A percentile compares a stretch with the other conserved stretches of the same genome.
Evolutionary conservation across 257 asterid genomes (phyloP).

Genomic region (Oldenlandia corymbosa): DNA sequence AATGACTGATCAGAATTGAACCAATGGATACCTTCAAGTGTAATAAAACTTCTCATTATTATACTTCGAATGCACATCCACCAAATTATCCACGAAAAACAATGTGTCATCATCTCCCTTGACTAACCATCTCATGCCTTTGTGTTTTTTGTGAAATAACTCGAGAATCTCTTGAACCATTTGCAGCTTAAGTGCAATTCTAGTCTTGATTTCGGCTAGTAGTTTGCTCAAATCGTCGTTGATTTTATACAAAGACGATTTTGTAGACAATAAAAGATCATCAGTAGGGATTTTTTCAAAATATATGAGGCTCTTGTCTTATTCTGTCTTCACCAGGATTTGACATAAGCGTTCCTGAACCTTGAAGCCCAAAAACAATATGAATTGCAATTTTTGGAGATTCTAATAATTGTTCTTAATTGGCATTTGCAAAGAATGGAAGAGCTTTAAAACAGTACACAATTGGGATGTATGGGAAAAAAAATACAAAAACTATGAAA

Average conservation of each 20-base stretch:
- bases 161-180: conserved; percentile 33
- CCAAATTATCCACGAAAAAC: conserved; percentile 28
- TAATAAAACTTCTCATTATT: conserved; percentile 27
- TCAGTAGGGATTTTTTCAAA: conserved; percentile 20
- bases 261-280: conserved; percentile 24
- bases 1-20: conserved; percentile 22
- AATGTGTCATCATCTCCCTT: conserved; percentile 31
- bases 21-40: conserved; percentile 19
- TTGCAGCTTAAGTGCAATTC: conserved; percentile 9
- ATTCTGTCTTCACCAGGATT: conserved; percentile 34
- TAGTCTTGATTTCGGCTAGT: conserved; percentile 1
- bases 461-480: conserved; percentile 2
- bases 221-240: conserved; percentile 14
- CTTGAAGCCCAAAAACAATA: conserved; percentile 25
- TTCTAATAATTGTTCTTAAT: no score
- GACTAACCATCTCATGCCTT: conserved; percentile 27
- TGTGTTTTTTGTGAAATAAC: conserved; percentile 19
- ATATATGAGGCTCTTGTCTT: conserved; percentile 18
- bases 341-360: conserved; percentile 26
- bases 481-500: conserved; percentile 1
- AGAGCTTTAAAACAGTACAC: neutral
- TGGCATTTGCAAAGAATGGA: neutral
- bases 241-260: conserved; percentile 21
- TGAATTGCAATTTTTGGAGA: conserved; percentile 21
- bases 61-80: conserved; percentile 20